Evolutionary conservation across 208 protist species (phyloP), one percentile per base, ranked within the genome.

Genomic region (Acanthamoeba sp.): DNA sequence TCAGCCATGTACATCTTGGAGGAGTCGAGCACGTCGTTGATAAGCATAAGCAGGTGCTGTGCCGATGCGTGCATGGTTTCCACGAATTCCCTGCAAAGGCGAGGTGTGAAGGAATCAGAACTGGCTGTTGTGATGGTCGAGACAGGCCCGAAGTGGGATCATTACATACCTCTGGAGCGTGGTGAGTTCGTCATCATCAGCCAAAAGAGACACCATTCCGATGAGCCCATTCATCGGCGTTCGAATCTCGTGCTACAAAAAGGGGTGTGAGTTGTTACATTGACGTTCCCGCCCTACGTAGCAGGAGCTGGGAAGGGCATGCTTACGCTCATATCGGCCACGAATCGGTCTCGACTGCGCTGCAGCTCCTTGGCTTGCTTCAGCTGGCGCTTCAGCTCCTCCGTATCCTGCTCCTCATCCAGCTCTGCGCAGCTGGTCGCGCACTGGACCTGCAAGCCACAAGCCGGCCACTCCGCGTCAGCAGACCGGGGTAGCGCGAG

Each of bases 11-110:
- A 87, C 42, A 87, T 87, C 78, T 87, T 87, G 78, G 78, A 87
- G 78, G 57, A 87, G 48, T 87, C 78, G n/a, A 87, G 78, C 24
- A 87, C 78, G 48, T 87, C 78, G 78, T 87, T 87, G 78, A 87
- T 87, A 45, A 87, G 78, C 78, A 87, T 87, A 14, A 87, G 34
- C 29, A 87, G 78, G 45, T 87, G 78, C 78, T 87, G 78, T 24
- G 78, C 22, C 78, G 78, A 87, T 7, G 78, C 78, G 32, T 87
- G 42, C 78, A 87, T 87, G 9, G 78, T 87, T 12, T 87, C 78
- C 20, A 87, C 78, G 78, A 52, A 32, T 29, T 87, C 78, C 29
- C 78, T 87, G 14, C 29, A 27, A 71, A 71, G 62, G 22, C 29
- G 22, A 27, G 6, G 3, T 6, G 40, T 29, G 22, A 34, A 40